These are phyloP conservation scores for Sarocladium strictum DNA, from an alignment of 2,329 filamentous ascomycete species.

Conservation along the genomic window DNA sequence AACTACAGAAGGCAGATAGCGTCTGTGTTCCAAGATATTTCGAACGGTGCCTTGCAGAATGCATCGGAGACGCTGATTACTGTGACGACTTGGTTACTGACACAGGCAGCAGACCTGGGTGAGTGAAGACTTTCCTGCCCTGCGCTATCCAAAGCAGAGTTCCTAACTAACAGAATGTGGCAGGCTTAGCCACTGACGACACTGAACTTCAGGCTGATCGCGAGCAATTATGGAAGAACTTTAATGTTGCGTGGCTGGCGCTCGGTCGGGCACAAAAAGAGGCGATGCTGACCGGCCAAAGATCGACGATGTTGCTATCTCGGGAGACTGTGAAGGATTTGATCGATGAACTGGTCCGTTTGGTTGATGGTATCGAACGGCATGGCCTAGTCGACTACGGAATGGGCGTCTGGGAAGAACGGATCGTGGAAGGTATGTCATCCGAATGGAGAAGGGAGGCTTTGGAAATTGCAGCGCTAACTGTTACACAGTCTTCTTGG, in stretches of 20 bases:
- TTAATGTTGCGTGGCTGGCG: slow-evolving; percentile 87
- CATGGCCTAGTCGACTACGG: slow-evolving; percentile 97
- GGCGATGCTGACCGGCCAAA: slow-evolving; percentile 55
- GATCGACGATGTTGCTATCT: slow-evolving; percentile 60
- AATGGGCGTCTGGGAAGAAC: slow-evolving; percentile 93
- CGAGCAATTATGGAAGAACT: slow-evolving; percentile 84
- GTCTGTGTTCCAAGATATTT: slow-evolving; percentile 66
- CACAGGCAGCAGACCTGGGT: slow-evolving; percentile 51
- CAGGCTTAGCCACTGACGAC: slow-evolving; percentile 82
- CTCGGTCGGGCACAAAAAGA: slow-evolving; percentile 81
- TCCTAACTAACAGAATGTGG: slow-evolving; percentile 6
- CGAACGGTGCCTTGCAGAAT: slow-evolving; percentile 41
- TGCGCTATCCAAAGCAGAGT: no score
- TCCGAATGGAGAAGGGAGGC: neutral
- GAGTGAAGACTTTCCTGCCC: slow-evolving; percentile 20
- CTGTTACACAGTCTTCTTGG: slow-evolving; percentile 15
- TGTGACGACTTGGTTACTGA: slow-evolving; percentile 50
- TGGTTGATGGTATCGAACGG: slow-evolving; percentile 82
- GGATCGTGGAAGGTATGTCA: slow-evolving; percentile 73
- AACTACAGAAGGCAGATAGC: slow-evolving; percentile 57
- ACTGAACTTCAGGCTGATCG: slow-evolving; percentile 68
- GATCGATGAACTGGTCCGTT: slow-evolving; percentile 72
- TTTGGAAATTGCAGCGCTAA: neutral
- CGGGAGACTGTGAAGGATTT: slow-evolving; percentile 68
- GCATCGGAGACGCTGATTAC: slow-evolving; percentile 47